Evolutionary conservation across 169 alveolate genomes (phyloP).

Genomic region (Eimeria falciformis): DNA sequence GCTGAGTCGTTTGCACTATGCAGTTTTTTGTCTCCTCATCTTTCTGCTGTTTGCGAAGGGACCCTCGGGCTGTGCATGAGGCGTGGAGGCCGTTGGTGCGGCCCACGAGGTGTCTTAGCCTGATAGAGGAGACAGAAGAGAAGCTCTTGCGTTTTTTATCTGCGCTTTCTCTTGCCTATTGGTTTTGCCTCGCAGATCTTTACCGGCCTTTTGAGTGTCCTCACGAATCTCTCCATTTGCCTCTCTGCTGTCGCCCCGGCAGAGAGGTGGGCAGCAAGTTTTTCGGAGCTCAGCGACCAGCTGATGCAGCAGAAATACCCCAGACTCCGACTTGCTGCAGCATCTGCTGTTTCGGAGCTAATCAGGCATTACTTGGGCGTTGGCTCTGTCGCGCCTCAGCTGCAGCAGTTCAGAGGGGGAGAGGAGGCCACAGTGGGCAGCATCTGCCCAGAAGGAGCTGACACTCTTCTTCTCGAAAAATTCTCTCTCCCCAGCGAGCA

Average conservation of each 20-base stretch:
- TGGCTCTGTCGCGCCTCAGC: conserved; percentile 1
- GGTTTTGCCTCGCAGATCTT: not conserved
- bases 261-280: conserved; percentile 47
- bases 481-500: conserved; percentile 17
- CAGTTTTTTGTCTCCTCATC: not conserved
- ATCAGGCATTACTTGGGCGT: conserved; percentile 58
- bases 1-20: not conserved
- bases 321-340: conserved; percentile 70
- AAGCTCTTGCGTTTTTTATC: not conserved
- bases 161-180: not conserved
- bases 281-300: conserved; percentile 14
- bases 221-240: conserved; percentile 30
- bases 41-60: not conserved
- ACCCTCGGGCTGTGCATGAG: too few species aligned
- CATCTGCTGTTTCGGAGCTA: conserved; percentile 58
- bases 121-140: not conserved
- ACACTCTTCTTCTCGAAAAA: conserved; percentile 40
- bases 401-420: not conserved
- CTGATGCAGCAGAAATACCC: conserved; percentile 58
- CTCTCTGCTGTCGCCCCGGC: conserved; percentile 66
- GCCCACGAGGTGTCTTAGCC: not conserved
- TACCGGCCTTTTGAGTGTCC: conserved; percentile 1
- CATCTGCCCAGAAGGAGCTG: conserved; percentile 30
- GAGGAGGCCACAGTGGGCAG: not conserved
- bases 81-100: too few species aligned